Base-by-base conservation (phyloP, 2,329 filamentous ascomycete genomes). In the Zarea fungicola region DNA sequence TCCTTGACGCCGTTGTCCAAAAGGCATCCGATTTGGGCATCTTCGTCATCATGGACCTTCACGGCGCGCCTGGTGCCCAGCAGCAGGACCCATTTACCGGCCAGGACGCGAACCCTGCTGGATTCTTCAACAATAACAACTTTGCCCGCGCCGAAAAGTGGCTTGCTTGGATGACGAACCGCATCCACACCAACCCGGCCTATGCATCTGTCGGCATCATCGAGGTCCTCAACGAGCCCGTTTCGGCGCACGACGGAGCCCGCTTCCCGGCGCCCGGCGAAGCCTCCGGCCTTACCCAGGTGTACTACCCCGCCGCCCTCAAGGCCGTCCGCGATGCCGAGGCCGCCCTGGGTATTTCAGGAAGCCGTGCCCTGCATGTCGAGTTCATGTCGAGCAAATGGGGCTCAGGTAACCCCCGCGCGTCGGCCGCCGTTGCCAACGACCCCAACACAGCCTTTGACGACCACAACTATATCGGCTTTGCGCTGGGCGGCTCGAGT, bases 151-250 rank as follows among this genome's bases (percentile, higher is more conserved):
- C 76, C 0, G 60, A 71, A 48, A 60, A 69, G 41, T 82, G 80
- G 57, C 68, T 83, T 5, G 64, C 72, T 34, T 80, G 73, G 72
- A 74, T 83, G 61, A 73, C 77, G 1, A 69, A 70, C 22, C 66
- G 72, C 28, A 74, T 81, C 42, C 78, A 82, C 56, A 63, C 60
- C 0, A 71, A 71, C 45, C 50, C 62, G 5, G 69, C 70, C 39
- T 80, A 78, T 58, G 64, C 72, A 34, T 78, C 74, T 31, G 78
- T 82, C 23, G 78, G 80, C 16, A 81, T 78, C 72, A 62, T 83
- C 14, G 73, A 78, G 57, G 66, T 83, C 9, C 65, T 81, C 54
- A 82, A 81, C 60, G 78, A 81, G 60, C 77, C 77, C 14, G 59
- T 73, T 19, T 68, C 56, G 4, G 41, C 32, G 14, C 56, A 58